Conservation (phyloP, 2,329 filamentous ascomycete species). For the Magnaporthiopsis incrustans region DNA sequence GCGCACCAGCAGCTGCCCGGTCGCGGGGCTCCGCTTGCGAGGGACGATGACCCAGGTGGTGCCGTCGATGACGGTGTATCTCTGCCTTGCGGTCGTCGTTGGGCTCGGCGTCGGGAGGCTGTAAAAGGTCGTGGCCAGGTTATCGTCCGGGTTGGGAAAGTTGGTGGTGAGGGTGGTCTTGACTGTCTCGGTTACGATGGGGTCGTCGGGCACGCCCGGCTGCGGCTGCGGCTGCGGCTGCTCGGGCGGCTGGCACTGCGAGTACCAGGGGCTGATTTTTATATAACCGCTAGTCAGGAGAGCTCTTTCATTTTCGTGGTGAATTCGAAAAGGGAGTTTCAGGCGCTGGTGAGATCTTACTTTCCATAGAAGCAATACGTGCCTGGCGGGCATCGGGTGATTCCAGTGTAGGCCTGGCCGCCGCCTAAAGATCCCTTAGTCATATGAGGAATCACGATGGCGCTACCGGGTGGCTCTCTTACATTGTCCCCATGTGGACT, state of each 20-base stretch:
- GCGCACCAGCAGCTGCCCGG: not conserved
- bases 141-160: constrained; percentile 3
- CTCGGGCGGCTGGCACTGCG: constrained; percentile 10
- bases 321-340: not conserved
- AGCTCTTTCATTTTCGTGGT: not conserved
- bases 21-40: not conserved
- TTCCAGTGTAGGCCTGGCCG: not conserved
- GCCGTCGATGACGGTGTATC: constrained; percentile 7
- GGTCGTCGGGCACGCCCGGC: constrained; percentile 8
- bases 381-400: not conserved
- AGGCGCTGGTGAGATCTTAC: not conserved
- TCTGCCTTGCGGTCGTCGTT: not conserved
- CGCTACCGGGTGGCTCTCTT: not conserved
- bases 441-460: not conserved
- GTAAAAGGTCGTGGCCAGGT: constrained; percentile 9
- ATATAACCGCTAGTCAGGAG: not conserved
- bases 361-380: constrained; percentile 1
- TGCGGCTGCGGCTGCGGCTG: constrained; percentile 7
- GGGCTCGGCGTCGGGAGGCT: constrained; percentile 9
- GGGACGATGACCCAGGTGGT: constrained; percentile 4
- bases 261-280: constrained; percentile 10
- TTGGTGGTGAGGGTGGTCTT: constrained; percentile 11
- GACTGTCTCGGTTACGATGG: constrained; percentile 7
- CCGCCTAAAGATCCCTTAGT: not conserved
- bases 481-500: constrained; percentile 6